A percentile compares a stretch with the other conserved stretches of the same genome.
These are phyloP conservation scores for Mollisia scopiformis DNA, from an alignment of 2,329 filamentous ascomycete species.

Conservation along the genomic window DNA sequence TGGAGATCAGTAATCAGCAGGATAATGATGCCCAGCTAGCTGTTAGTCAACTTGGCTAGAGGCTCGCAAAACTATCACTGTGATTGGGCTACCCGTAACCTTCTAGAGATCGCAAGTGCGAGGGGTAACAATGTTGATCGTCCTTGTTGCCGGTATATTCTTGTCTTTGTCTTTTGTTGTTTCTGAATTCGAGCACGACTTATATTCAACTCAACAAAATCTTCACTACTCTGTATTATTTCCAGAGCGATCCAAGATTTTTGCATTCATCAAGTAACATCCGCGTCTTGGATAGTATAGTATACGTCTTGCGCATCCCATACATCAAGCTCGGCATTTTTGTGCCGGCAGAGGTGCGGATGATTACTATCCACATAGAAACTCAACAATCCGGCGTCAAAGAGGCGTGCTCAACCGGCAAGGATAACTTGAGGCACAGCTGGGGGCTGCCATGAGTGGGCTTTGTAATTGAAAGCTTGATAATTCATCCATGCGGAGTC, in stretches of 20 bases:
- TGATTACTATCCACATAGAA: not conserved
- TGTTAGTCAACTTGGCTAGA: not conserved
- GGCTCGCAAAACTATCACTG: not conserved
- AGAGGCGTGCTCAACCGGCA: not conserved
- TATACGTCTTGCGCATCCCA: not conserved
- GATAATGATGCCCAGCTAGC: not conserved
- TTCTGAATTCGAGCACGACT: too few relatives aligned
- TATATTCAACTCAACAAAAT: too few relatives aligned
- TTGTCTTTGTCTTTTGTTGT: not conserved
- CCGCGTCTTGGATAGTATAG: too few relatives aligned
- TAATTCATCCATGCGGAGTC: not conserved
- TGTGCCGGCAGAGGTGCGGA: not conserved
- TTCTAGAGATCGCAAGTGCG: not conserved
- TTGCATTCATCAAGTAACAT: too few relatives aligned
- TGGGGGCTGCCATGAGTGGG: not conserved
- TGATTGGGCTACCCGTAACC: not conserved
- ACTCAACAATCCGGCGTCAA: not conserved
- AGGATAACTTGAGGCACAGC: not conserved
- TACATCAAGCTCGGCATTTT: not conserved
- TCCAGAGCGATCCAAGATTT: too few relatives aligned
- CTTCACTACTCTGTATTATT: too few relatives aligned
- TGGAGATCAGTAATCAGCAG: not conserved
- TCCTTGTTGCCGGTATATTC: not conserved
- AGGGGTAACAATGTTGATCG: not conserved
- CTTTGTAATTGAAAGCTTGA: not conserved